A percentile compares a stretch with the other conserved stretches of the same genome.
phyloP scores from a whole-genome alignment of 164 flowering plant species.

The Vitis riparia region DNA sequence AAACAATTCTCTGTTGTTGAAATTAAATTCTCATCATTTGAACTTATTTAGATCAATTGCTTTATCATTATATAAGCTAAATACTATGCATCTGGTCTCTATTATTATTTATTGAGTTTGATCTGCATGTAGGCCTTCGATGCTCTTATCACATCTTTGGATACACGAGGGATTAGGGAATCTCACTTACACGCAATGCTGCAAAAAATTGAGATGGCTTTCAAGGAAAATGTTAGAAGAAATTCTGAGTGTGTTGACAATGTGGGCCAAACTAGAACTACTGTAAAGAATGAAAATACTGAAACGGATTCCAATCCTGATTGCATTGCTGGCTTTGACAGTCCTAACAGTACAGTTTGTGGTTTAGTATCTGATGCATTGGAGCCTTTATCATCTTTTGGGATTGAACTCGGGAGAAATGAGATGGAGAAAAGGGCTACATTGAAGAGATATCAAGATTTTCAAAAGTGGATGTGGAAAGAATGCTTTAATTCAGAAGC shows the following conservation, averaged over 20 bases:
- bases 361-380: constrained; percentile 30
- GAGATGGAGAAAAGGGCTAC: constrained; percentile 48
- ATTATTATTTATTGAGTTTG: not conserved
- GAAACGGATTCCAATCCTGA: constrained; percentile 34
- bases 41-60: not conserved
- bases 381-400: constrained; percentile 57
- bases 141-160: constrained; percentile 73
- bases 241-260: constrained; percentile 14
- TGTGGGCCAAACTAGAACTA: constrained; percentile 9
- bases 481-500: constrained; percentile 58
- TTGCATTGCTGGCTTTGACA: constrained; percentile 33
- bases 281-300: constrained; percentile 30
- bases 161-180: constrained; percentile 87
- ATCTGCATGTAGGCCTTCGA: constrained; percentile 68
- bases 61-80: not conserved
- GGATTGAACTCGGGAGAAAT: constrained; percentile 62
- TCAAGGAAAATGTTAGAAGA: constrained; percentile 55
- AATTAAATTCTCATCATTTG: not conserved
- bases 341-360: constrained; percentile 52
- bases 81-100: not conserved
- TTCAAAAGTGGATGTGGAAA: constrained; percentile 78
- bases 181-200: constrained; percentile 81
- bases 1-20: too few species aligned
- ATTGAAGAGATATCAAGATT: constrained; percentile 61
- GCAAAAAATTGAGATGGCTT: constrained; percentile 66